These are phyloP conservation scores for Mycena amicta DNA, from an alignment of 768 basidiomycete species.

Conservation along the genomic window DNA sequence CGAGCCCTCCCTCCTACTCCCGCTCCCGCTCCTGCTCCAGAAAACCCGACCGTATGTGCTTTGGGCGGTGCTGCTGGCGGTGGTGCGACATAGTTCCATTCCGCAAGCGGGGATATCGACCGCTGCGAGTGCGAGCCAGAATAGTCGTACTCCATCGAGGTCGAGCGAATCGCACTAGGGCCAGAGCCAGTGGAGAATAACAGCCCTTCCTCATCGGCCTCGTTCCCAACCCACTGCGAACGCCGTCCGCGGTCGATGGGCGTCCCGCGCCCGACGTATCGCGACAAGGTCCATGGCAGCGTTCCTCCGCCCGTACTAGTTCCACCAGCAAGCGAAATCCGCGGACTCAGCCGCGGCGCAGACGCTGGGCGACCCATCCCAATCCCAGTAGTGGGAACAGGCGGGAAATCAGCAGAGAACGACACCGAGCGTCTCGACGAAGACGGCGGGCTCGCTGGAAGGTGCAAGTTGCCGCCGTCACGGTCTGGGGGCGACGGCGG, in stretches of 20 bases:
- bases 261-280: conserved; percentile 51
- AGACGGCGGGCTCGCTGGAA: conserved; percentile 29
- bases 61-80: conserved; percentile 26
- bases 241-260: conserved; percentile 47
- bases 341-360: conserved; percentile 29
- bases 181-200: conserved; percentile 43
- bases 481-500: conserved; percentile 39
- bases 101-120: conserved; percentile 36
- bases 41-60: conserved; percentile 15
- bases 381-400: too few relatives aligned
- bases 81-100: conserved; percentile 42
- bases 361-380: conserved; percentile 21
- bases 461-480: neutral
- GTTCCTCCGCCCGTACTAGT: conserved; percentile 17
- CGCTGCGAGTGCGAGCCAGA: conserved; percentile 29
- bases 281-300: conserved; percentile 42
- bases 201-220: conserved; percentile 36
- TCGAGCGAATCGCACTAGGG: too few relatives aligned
- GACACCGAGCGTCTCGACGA: conserved; percentile 39
- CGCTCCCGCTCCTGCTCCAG: conserved; percentile 27
- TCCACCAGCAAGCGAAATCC: conserved; percentile 2
- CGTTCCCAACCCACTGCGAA: conserved; percentile 47
- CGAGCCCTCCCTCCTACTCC: conserved; percentile 35
- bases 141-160: conserved; percentile 33
- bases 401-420: conserved; percentile 37